A percentile compares a stretch with the other conserved stretches of the same genome.
These are phyloP conservation scores for Eustoma russellianum DNA, from an alignment of 257 asterid genomes.

Conservation along the genomic window DNA sequence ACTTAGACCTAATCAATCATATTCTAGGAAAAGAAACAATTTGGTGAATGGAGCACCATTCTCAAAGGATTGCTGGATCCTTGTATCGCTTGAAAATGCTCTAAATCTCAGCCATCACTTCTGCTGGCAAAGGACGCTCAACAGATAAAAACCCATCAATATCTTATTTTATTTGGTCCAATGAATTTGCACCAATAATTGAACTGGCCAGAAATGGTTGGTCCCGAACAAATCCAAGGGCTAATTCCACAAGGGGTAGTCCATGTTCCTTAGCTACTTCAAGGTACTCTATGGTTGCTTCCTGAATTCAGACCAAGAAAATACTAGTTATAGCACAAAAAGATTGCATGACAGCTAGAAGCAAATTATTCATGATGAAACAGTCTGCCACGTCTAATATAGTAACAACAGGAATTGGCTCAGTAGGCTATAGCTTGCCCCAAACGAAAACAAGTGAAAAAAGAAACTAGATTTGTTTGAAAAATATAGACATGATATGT, in stretches of 20 bases:
- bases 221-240: constrained; percentile 77
- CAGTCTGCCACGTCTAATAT: no score
- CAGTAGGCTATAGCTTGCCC: no score
- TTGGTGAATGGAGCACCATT: not conserved
- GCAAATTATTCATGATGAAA: no score
- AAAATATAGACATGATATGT: no score
- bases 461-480: no score
- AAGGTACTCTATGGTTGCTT: constrained; percentile 50
- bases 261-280: constrained; percentile 82
- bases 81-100: constrained; percentile 62
- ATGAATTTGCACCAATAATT: constrained; percentile 68
- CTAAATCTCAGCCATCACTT: constrained; percentile 52
- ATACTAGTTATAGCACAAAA: constrained; percentile 1
- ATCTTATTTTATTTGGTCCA: constrained; percentile 69
- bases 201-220: constrained; percentile 70
- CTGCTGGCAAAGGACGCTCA: constrained; percentile 58
- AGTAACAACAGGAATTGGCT: no score
- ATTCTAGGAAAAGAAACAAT: not conserved
- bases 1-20: not conserved
- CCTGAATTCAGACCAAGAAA: constrained; percentile 35
- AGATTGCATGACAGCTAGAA: no score
- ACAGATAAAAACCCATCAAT: constrained; percentile 61
- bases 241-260: constrained; percentile 55
- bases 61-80: constrained; percentile 66
- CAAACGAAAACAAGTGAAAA: no score